phyloP scores from a whole-genome alignment of 768 basidiomycete genomes.

The Pulveroboletus sp. region DNA sequence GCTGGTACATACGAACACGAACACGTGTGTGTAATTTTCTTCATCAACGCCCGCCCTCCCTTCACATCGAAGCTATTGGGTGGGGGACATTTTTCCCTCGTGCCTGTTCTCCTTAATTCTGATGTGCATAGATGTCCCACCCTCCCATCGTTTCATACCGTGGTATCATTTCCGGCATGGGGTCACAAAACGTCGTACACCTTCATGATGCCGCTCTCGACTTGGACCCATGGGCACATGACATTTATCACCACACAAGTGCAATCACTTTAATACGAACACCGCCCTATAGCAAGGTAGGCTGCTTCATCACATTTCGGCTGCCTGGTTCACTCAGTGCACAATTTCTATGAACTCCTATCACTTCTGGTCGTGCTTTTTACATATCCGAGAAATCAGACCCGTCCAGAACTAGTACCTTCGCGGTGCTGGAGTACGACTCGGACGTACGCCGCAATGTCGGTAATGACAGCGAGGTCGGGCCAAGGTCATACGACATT shows the following conservation, averaged over 20 bases:
- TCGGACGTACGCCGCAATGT: background rate
- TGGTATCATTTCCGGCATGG: constrained; percentile 4
- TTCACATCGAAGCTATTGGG: background rate
- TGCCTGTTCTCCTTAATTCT: constrained; percentile 3
- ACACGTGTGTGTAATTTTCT: constrained; percentile 3
- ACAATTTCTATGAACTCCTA: background rate
- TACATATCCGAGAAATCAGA: background rate
- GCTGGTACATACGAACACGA: background rate
- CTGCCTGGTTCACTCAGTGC: background rate
- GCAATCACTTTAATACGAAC: too few relatives aligned
- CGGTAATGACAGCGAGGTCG: too few relatives aligned
- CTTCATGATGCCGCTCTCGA: constrained; percentile 12
- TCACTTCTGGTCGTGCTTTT: constrained; percentile 12
- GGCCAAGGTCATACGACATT: constrained; percentile 1
- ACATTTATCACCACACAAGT: constrained; percentile 13
- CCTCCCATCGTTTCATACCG: constrained; percentile 10
- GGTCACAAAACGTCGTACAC: background rate
- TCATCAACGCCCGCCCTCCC: constrained; percentile 20
- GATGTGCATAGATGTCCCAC: background rate
- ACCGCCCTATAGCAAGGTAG: background rate
- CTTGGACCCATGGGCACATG: constrained; percentile 3
- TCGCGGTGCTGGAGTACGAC: constrained; percentile 15
- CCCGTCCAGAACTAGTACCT: background rate
- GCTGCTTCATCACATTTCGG: constrained; percentile 10
- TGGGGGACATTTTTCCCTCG: constrained; percentile 11